phyloP scores from a whole-genome alignment of 2,329 filamentous ascomycete genomes.

The Calonectria multiphialidica region DNA sequence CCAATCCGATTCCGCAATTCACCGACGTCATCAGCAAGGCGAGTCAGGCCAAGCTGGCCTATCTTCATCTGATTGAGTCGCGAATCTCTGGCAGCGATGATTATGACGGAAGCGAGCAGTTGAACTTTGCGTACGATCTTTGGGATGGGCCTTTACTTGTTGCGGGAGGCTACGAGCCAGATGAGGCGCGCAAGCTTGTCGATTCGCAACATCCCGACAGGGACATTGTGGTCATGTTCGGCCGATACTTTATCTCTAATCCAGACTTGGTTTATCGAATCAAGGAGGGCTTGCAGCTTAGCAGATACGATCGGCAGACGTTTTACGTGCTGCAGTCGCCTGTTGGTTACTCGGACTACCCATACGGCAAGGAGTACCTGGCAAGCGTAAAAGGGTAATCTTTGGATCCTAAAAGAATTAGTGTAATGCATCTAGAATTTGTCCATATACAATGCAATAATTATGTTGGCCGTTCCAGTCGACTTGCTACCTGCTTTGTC shows the following conservation, averaged over 20 bases:
- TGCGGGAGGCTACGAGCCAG: slow-evolving; percentile 48
- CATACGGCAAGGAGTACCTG: slow-evolving; percentile 36
- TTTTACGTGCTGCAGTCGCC: slow-evolving; percentile 41
- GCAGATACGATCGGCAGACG: slow-evolving; percentile 38
- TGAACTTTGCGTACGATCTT: slow-evolving; percentile 50
- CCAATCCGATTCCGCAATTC: slow-evolving; percentile 73
- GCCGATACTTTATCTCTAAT: slow-evolving; percentile 47
- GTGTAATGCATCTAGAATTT: neutral
- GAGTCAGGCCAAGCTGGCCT: slow-evolving; percentile 66
- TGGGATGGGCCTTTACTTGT: slow-evolving; percentile 50
- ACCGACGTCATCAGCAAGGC: slow-evolving; percentile 65
- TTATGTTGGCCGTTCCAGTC: too few species aligned
- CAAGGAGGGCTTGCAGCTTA: slow-evolving; percentile 42
- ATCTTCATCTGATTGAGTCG: slow-evolving; percentile 72
- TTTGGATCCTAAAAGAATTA: too few species aligned
- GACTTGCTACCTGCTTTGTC: too few species aligned
- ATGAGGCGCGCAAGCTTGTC: slow-evolving; percentile 41
- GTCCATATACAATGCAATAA: neutral
- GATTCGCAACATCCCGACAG: slow-evolving; percentile 46
- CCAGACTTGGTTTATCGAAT: slow-evolving; percentile 43
- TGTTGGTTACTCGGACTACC: slow-evolving; percentile 46
- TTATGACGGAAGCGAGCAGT: slow-evolving; percentile 47
- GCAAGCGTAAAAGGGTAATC: neutral
- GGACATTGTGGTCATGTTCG: slow-evolving; percentile 50
- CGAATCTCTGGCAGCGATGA: slow-evolving; percentile 60